These are phyloP conservation scores for Fusarium papillatum DNA, from an alignment of 2,329 filamentous ascomycete genomes.

Conservation along the genomic window DNA sequence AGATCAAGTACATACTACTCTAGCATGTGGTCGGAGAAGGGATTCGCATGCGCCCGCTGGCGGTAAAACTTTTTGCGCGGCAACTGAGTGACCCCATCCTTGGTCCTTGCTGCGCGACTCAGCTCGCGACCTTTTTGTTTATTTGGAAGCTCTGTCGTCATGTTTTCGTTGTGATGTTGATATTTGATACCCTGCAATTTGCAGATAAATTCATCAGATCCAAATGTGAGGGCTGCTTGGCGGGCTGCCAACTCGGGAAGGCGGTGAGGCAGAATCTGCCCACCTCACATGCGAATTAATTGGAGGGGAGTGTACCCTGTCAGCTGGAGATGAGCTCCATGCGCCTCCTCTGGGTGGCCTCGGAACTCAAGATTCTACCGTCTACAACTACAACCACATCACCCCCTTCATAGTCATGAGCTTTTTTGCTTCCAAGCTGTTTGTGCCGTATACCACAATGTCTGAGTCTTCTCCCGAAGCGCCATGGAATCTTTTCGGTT, in stretches of 20 bases:
- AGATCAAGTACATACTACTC: constrained; percentile 74
- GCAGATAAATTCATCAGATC: constrained; percentile 25
- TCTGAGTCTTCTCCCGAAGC: constrained; percentile 35
- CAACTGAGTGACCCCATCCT: constrained; percentile 70
- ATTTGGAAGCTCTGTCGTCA: constrained; percentile 53
- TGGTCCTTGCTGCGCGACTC: constrained; percentile 69
- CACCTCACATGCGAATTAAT: constrained; percentile 33
- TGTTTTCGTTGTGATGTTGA: constrained; percentile 23
- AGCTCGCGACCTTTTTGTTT: constrained; percentile 77
- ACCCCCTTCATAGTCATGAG: constrained; percentile 39
- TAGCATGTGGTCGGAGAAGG: constrained; percentile 94
- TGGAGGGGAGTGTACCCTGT: constrained; percentile 22
- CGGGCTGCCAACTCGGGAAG: constrained; percentile 40
- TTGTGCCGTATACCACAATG: constrained; percentile 41
- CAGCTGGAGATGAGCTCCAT: constrained; percentile 25
- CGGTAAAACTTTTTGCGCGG: constrained; percentile 97
- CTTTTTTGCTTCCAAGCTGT: constrained; percentile 33
- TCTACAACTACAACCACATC: constrained; percentile 38
- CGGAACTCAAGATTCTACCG: constrained; percentile 39
- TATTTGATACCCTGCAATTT: constrained; percentile 13
- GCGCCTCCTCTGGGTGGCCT: constrained; percentile 31
- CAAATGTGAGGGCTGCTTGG: constrained; percentile 25
- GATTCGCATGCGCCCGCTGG: constrained; percentile 96
- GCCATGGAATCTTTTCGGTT: constrained; percentile 43
- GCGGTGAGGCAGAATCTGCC: constrained; percentile 40